Base-by-base conservation (phyloP, 2,329 filamentous ascomycete genomes). In the Fonsecaea pugnacius region DNA sequence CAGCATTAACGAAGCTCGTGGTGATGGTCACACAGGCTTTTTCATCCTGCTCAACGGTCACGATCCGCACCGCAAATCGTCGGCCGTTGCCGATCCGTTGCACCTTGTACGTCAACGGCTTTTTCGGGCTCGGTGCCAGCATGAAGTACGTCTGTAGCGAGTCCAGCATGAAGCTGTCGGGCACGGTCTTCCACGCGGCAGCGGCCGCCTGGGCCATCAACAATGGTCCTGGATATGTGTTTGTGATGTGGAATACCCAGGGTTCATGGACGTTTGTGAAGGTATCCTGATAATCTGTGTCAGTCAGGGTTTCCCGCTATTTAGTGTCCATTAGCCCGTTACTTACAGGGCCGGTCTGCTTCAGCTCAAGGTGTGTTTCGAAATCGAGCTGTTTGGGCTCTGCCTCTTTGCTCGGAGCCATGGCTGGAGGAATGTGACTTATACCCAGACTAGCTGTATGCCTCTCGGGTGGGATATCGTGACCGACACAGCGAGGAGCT, bases 111-210 rank as follows among this genome's bases (percentile, higher is more conserved):
- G 57, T 48, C 24, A 70, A 48, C 0, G 69, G 69, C 21, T 54
- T 53, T 8, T 58, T 35, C 16, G 60, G 21, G 5, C 66, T 65
- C 5, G 68, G 67, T 12, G 63, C 65, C 12, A 67, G 43, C 57
- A 71, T 64, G 54, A 71, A 71, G 18, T 68, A 63, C 21, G 65
- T 66, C 16, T 70, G 68, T n/a, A 71, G 54, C 40, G 63, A 67
- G 57, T 70, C 67, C 16, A 71, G 58, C 52, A 52, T 59, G 64
- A 68, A 70, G 1, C 55, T 64, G 1, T 58, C 38, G 1, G 68
- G 61, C 10, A 70, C 65, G 8, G 69, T 71, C 24, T 66, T 69
- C 57, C 67, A 68, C 3, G 69, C 69, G 4, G 69, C 69, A 1
- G 51, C 62, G 3, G 67, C 65, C 16, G 64, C 65, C 56, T 67